These are phyloP conservation scores for Aspergillus sp. DNA, from an alignment of 2,329 filamentous ascomycete species.

Conservation along the genomic window DNA sequence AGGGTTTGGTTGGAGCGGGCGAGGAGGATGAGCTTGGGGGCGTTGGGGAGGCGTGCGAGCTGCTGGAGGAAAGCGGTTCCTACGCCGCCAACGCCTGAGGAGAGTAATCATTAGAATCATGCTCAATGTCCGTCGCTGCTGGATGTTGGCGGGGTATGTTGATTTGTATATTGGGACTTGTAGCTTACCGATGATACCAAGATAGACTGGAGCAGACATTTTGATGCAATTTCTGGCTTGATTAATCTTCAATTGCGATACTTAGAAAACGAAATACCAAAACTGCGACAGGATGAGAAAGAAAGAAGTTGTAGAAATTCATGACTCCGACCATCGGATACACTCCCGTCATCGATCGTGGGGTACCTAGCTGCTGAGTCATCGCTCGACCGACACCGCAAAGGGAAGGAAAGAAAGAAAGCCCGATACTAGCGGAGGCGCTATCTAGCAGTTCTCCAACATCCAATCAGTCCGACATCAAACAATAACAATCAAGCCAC, in stretches of 20 bases:
- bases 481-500: neutral
- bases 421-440: too few species aligned
- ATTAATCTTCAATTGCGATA: neutral
- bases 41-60: conserved; percentile 67
- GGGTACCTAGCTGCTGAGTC: conserved; percentile 13
- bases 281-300: neutral
- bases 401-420: neutral
- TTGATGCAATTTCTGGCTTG: neutral
- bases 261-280: neutral
- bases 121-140: neutral
- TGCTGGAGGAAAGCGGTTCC: conserved; percentile 88
- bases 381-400: conserved; percentile 7
- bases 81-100: conserved; percentile 81
- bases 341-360: neutral
- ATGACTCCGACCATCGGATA: conserved; percentile 8
- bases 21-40: conserved; percentile 78
- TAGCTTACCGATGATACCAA: conserved; percentile 42
- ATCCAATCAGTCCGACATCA: neutral
- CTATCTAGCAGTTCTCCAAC: neutral
- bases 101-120: neutral
- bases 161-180: neutral
- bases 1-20: conserved; percentile 82
- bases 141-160: conserved; percentile 1
- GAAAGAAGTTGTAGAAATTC: neutral
- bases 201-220: conserved; percentile 41